Base-by-base conservation (phyloP, 495 filamentous ascomycete genomes). In the Penicillium verhagenii region DNA sequence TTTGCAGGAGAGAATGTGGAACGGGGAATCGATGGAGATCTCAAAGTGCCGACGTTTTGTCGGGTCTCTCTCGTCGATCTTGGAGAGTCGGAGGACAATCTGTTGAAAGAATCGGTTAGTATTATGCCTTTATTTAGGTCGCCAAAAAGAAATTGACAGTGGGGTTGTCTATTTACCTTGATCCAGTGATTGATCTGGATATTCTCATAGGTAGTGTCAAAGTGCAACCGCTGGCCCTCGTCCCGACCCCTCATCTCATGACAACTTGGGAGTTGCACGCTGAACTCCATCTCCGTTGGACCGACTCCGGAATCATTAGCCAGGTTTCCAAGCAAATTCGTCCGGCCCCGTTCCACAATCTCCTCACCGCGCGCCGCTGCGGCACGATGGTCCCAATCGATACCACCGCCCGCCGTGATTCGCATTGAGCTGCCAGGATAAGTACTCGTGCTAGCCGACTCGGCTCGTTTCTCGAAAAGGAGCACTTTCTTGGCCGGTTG, bases 161-260 rank as follows among this genome's bases (percentile, higher is more conserved):
- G 11, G 25, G 16, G 14, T 19, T n/a, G n/a, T n/a, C n/a, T 10
- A 59, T 79, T 46, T 82, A 95, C 94, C 85, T 98, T 98, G 64
- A 98, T 97, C 94, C 95, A 97, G 67, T 98, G 94, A 62, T 92
- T 91, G 44, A 98, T 92, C 63, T 96, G 91, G 38, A 96, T 96
- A 52, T 96, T 94, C 69, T 89, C 88, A 78, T 92, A 97, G 14
- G 94, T 96, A 45, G 92, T 96, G 61, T 97, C 92, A 55, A 94
- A 96, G 68, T 96, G 90, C 45, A 98, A 71, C 51, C 85, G 82
- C 35, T 89, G 77, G 25, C 65, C 64, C 65, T 87, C 87, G 57
- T 95, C 90, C 47, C 87, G 86, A 25, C 88, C 86, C 59, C 70
- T 79, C 88, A 96, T 96, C 60, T 82, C 83, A 56, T 90, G 86